Base-by-base conservation (phyloP, 495 filamentous ascomycete species). In the Niebla homalea region DNA sequence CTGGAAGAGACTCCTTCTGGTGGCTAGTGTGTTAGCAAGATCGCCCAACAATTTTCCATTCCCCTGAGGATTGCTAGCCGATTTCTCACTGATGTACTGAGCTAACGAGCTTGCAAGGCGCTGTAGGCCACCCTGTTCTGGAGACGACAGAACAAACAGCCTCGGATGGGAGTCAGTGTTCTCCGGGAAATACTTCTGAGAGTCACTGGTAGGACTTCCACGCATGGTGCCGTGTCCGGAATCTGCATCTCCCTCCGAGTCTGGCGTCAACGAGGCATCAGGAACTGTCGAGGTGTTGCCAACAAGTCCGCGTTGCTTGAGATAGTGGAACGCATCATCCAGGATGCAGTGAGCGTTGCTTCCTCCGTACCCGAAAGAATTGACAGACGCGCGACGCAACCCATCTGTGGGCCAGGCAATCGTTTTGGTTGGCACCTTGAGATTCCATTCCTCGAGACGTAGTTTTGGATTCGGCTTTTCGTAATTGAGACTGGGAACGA, bases 401-500 rank as follows among this genome's bases (percentile, higher is more conserved):
- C 0, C 63, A 50, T 21, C 48, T 10, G 36, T 59, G 43, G 56
- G 65, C 59, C 59, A 66, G 56, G 56, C 43, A 11, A 43, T 50
- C 5, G 45, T n/a, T 36, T 47, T 12, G 14, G 35, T 22, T n/a
- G 45, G 45, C 12, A 66, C 52, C 43, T 62, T 55, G 20, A 66
- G 53, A 15, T 58, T 55, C 32, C 48, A 46, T n/a, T 59, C 54
- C 10, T 64, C 53, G 11, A 62, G 46, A 1, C 22, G 16, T 16
- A 65, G 23, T 22, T 60, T 55, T 1, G 69, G 66, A 43, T 76
- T 77, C 2, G 64, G 63, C 19, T 60, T 61, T 32, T 72, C 59
- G 36, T 70, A 68, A 46, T 66, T 64, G 35, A 65, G 56, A 42
- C 55, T 67, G 5, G 69, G 64, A 2, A 67, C 71, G 25, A 78